Base-by-base conservation (phyloP, 345 rosid genomes). In the Gynandropsis gynandra region DNA sequence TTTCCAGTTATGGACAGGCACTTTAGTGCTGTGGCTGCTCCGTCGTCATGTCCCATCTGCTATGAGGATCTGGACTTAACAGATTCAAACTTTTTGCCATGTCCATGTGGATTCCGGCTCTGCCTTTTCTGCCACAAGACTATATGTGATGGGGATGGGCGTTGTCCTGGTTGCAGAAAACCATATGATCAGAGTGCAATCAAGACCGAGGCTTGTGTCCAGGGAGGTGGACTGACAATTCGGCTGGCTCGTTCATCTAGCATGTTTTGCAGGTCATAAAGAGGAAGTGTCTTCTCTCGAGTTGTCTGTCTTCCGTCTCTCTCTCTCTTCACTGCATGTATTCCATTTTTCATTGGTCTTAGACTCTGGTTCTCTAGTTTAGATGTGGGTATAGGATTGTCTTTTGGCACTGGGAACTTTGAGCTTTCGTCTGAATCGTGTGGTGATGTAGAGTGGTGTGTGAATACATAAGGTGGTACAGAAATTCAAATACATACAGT, bases 121-220 rank as follows among this genome's bases (percentile, higher is more conserved):
- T 90, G 98, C 42, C 84, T 90, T 48, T 90, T 90, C 72, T 90
- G 98, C 70, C 87, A 90, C 80, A 84, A 87, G 80, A 83, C 85
- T 65, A 90, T 90, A 45, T 83, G 84, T 13, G 88, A 90, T 66
- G 90, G 72, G 62, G 94, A 90, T 71, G 87, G 84, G 12, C 92
- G 96, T 34, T 90, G 98, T 73, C 98, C 98, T 3, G 87, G 90
- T 59, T 90, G 96, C 69, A 80, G 98, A 72, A 82, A 87, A 68
- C 83, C 77, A 0, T 90, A 90, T 38, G 72, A 77, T 50, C 74
- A 44, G 44, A 73, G 77, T 47, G 54, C 72, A n/a, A 45, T 67
- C 43, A 78, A 75, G 61, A 68, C 66, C 3, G 88, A 80, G 78
- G 66, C 83, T 10, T 69, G 65, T 53, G 63, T 72, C 40, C 83